Percentiles rank a stretch among this genome's conserved stretches.
These are phyloP conservation scores for Exophiala dermatitidis DNA, from an alignment of 2,329 filamentous ascomycete genomes.

Conservation along the genomic window DNA sequence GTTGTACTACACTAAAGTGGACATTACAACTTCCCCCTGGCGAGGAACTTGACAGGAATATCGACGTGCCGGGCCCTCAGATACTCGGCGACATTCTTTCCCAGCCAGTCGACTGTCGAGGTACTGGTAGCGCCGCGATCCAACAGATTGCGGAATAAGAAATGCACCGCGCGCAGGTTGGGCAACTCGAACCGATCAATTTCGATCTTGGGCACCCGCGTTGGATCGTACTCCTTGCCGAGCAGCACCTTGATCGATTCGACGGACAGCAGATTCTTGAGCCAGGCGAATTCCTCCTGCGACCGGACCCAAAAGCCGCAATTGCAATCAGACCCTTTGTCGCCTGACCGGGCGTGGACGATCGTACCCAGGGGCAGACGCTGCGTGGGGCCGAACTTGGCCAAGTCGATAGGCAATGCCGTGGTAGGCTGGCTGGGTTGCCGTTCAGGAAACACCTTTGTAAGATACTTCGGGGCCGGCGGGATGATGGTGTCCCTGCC, in stretches of 20 bases:
- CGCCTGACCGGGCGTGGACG: constrained; percentile 33
- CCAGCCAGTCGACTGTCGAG: constrained; percentile 34
- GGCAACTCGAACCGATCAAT: constrained; percentile 45
- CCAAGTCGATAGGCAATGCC: constrained; percentile 20
- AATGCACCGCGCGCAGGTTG: constrained; percentile 36
- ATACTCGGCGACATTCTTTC: constrained; percentile 38
- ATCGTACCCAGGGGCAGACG: constrained; percentile 31
- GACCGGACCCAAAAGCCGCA: constrained; percentile 34
- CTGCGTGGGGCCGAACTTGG: constrained; percentile 29
- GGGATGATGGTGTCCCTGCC: constrained; percentile 25
- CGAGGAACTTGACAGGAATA: constrained; percentile 33
- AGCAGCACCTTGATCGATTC: constrained; percentile 29
- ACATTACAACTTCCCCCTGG: constrained; percentile 16
- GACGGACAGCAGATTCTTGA: constrained; percentile 25
- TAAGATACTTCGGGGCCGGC: constrained; percentile 20
- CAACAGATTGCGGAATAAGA: constrained; percentile 35
- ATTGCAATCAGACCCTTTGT: constrained; percentile 34
- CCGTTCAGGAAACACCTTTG: constrained; percentile 25
- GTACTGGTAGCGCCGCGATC: constrained; percentile 35
- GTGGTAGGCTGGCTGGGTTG: constrained; percentile 26
- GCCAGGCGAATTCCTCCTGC: constrained; percentile 30
- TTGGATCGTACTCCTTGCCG: constrained; percentile 34
- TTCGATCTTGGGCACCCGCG: constrained; percentile 24
- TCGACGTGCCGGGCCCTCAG: constrained; percentile 33
- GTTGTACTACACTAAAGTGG: no score